Conservation (phyloP, 73 alveolate species). For the Paramecium octaurelia region DNA sequence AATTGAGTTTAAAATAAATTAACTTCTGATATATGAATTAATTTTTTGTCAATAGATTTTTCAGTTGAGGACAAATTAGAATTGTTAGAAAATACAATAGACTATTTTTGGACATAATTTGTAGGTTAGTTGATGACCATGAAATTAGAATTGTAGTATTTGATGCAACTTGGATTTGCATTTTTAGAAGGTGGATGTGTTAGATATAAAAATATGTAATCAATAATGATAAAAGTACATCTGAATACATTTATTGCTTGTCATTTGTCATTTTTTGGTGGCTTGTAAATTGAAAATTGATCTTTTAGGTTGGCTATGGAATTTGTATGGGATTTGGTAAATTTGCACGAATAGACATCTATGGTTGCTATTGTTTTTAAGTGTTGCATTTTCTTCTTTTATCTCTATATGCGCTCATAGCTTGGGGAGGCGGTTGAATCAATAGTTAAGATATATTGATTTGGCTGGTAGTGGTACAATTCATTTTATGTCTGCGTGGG, state of each 20-base stretch:
- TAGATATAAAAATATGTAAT: conserved; percentile 64
- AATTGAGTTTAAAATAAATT: not conserved
- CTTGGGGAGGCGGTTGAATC: conserved; percentile 69
- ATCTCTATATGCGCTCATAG: conserved; percentile 56
- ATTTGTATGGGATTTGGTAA: not conserved
- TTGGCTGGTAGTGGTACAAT: conserved; percentile 69
- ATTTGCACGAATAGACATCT: conserved; percentile 25
- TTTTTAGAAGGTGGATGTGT: conserved; percentile 75
- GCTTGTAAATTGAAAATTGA: not conserved
- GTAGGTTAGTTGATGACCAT: not conserved
- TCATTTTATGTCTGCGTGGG: conserved; percentile 59
- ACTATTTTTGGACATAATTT: conserved; percentile 21
- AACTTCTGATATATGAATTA: not conserved
- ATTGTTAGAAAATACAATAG: conserved; percentile 17
- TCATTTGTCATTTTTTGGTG: conserved; percentile 28
- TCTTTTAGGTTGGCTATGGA: conserved; percentile 30
- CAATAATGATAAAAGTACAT: conserved; percentile 17
- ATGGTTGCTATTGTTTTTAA: conserved; percentile 65
- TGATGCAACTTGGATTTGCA: conserved; percentile 81
- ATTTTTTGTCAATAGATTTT: not conserved
- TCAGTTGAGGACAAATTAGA: not conserved
- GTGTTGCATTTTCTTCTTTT: conserved; percentile 55
- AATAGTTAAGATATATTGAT: conserved; percentile 51
- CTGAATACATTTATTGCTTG: conserved; percentile 39
- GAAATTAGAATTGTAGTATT: conserved; percentile 55